Base-by-base conservation (phyloP, 2,329 filamentous ascomycete species). In the Sclerotinia nivalis region DNA sequence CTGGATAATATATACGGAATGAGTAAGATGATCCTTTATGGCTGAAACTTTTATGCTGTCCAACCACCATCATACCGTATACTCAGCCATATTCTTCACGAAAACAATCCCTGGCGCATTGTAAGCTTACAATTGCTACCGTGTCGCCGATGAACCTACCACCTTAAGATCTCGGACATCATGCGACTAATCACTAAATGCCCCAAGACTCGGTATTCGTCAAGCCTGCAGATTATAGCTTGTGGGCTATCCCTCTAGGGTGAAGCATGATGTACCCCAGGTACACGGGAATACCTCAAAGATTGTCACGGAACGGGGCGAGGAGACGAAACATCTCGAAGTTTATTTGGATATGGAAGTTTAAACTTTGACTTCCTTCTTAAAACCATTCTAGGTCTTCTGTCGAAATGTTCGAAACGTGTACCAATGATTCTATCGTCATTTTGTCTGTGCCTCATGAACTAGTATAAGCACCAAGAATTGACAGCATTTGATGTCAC, bases 221-320 rank as follows among this genome's bases (percentile, higher is more conserved):
- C 31, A 50, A 64, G 61, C 47, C 47, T 64, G 49, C 22, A n/a
- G 43, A 49, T 18, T 34, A 13, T 34, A n/a, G 18, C 47, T 28
- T 2, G 47, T 43, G 28, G 59, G 9, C 47, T n/a, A 34, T 37
- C 22, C 47, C n/a, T 25, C 45, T 50, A 50, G 60, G 22, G 45
- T 50, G 47, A 64, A 64, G 60, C 47, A 64, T 64, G 12, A 64
- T 64, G 60, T 64, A 64, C 60, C 60, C 60, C 60, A 52, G 60
- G 25, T 34, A 50, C 12, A 37, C 43, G 20, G 45, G 20, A 49
- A 37, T 50, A 34, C 28, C 25, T 34, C 15, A 47, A 25, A 60
- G 13, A 60, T 45, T 10, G 3, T 45, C 20, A 18, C 43, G 31
- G 59, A 34, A 37, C 20, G 25, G 59, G 8, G 31, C 59, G 43